phyloP scores from a whole-genome alignment of 78 protist genomes.

The Emiliania huxleyi region DNA sequence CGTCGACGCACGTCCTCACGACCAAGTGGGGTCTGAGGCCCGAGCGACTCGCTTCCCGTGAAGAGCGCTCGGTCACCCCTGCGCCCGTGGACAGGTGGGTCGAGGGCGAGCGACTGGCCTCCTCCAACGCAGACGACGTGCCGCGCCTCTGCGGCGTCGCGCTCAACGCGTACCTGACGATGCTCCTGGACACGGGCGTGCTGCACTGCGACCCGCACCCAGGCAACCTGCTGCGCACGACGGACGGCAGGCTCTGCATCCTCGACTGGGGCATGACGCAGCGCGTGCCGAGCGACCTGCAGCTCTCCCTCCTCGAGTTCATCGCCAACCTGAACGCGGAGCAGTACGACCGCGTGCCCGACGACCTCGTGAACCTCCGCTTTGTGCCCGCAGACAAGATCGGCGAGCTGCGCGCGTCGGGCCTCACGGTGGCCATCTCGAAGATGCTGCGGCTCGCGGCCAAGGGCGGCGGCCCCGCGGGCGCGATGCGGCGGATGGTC shows the following conservation, averaged over 20 bases:
- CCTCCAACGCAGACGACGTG: not conserved
- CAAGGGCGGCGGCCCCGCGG: not conserved
- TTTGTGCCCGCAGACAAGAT: not conserved
- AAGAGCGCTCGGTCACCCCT: too few relatives aligned
- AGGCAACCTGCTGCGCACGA: slow-evolving; percentile 45
- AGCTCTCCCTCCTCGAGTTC: not conserved
- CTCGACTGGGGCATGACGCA: slow-evolving; percentile 46
- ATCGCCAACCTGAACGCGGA: not conserved
- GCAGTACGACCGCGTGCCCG: slow-evolving; percentile 1
- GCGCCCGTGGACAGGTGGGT: too few relatives aligned
- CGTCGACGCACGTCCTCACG: slow-evolving; percentile 12
- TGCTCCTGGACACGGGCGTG: slow-evolving; percentile 36
- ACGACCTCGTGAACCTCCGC: slow-evolving; percentile 13
- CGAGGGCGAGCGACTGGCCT: not conserved
- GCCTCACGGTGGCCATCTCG: not conserved
- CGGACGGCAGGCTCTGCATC: slow-evolving; percentile 44
- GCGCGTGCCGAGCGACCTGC: not conserved
- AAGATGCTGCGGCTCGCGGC: not conserved
- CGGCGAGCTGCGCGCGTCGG: not conserved
- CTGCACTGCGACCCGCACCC: slow-evolving; percentile 58
- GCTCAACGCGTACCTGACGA: slow-evolving; percentile 40
- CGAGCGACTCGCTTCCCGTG: too few relatives aligned
- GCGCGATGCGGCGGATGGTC: not conserved
- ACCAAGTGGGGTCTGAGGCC: too few relatives aligned
- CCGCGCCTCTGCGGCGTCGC: slow-evolving; percentile 30